phyloP scores from a whole-genome alignment of 331 rosid genomes.

The Erythrophleum ivorense region DNA sequence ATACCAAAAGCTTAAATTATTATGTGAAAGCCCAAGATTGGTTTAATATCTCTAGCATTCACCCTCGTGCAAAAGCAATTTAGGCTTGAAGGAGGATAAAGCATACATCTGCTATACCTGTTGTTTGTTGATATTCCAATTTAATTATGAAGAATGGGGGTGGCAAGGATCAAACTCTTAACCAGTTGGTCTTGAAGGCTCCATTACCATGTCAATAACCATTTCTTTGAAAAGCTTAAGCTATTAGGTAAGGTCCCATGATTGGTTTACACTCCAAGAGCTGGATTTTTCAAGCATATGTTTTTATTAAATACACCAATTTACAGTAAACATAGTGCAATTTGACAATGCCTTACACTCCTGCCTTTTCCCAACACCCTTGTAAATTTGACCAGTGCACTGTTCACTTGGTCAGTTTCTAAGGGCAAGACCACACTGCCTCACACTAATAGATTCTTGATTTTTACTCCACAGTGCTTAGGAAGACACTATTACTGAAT shows the following conservation, averaged over 20 bases:
- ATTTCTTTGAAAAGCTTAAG: background rate
- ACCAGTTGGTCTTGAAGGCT: background rate
- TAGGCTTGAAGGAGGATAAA: background rate
- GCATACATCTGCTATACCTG: background rate
- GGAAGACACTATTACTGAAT: constrained; percentile 25
- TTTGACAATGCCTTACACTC: background rate
- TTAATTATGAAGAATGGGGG: background rate
- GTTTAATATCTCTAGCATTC: background rate
- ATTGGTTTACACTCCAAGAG: background rate
- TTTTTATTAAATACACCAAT: background rate
- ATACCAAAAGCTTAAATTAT: background rate
- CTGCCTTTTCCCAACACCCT: background rate
- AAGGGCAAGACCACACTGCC: background rate
- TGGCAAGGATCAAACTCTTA: background rate
- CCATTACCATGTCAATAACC: too few relatives aligned
- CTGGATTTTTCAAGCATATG: background rate
- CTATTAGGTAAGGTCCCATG: background rate
- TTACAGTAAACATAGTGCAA: background rate
- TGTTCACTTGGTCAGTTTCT: background rate
- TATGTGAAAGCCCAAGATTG: background rate
- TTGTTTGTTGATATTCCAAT: background rate
- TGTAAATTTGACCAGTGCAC: background rate
- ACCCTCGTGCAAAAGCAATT: background rate
- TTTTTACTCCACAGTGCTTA: background rate
- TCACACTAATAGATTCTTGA: constrained; percentile 21